phyloP scores from a whole-genome alignment of 1,284 basidiomycete genomes.

The Microbotryum intermedium region DNA sequence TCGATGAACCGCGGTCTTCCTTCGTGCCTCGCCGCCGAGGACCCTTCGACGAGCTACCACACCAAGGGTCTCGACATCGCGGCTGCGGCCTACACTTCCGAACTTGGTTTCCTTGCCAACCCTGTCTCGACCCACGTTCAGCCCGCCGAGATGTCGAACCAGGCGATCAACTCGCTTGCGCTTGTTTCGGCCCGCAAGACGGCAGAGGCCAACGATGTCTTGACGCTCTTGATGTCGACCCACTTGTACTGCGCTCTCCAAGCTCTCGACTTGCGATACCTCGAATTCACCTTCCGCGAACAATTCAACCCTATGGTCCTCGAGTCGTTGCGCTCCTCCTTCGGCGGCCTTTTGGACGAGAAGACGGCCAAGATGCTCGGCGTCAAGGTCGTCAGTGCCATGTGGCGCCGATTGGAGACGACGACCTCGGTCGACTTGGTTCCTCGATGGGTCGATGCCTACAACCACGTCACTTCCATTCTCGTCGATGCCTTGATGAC shows the following conservation, averaged over 20 bases:
- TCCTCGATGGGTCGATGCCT: slow-evolving; percentile 30
- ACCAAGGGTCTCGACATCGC: slow-evolving; percentile 79
- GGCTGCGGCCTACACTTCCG: slow-evolving; percentile 66
- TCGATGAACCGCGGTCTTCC: slow-evolving; percentile 73
- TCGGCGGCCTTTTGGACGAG: slow-evolving; percentile 43
- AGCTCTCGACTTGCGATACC: slow-evolving; percentile 65
- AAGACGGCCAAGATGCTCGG: slow-evolving; percentile 4
- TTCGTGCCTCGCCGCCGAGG: slow-evolving; percentile 68
- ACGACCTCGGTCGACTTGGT: slow-evolving; percentile 50
- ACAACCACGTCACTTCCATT: slow-evolving; percentile 11
- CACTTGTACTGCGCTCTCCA: slow-evolving; percentile 71
- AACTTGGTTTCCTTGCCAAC: slow-evolving; percentile 70
- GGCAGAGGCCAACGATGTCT: slow-evolving; percentile 62
- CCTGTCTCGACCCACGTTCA: slow-evolving; percentile 62
- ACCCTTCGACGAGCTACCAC: slow-evolving; percentile 70
- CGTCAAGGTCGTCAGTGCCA: slow-evolving; percentile 27
- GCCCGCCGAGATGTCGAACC: slow-evolving; percentile 51
- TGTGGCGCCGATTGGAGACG: slow-evolving; percentile 37
- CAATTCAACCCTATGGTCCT: slow-evolving; percentile 47
- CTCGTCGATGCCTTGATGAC: slow-evolving; percentile 51
- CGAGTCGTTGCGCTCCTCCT: slow-evolving; percentile 49
- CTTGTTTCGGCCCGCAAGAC: slow-evolving; percentile 71
- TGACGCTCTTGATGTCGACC: slow-evolving; percentile 56
- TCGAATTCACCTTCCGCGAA: slow-evolving; percentile 56
- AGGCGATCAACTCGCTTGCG: slow-evolving; percentile 63